Conservation (phyloP, 768 basidiomycete genomes). For the Psilocybe tampanensis region DNA sequence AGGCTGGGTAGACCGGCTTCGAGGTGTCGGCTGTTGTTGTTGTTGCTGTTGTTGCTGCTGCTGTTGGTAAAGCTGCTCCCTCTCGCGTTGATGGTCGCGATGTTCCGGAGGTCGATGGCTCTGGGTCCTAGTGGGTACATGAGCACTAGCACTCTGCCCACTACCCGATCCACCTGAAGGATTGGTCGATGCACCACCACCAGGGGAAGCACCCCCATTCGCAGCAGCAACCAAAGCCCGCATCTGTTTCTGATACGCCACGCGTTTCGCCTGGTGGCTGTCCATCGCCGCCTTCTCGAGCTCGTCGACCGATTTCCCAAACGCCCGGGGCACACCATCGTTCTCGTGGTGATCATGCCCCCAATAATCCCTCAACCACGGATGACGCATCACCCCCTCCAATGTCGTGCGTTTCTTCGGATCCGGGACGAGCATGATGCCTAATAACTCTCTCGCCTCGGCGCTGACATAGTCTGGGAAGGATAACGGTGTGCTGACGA, state of each 20-base stretch:
- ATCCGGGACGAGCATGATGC: slow-evolving; percentile 94
- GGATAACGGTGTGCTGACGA: slow-evolving; percentile 95
- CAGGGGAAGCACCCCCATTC: too few species aligned
- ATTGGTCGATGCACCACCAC: slow-evolving; percentile 46
- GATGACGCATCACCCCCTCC: slow-evolving; percentile 80
- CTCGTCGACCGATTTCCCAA: slow-evolving; percentile 27
- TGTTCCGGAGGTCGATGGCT: slow-evolving; percentile 54
- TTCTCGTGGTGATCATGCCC: slow-evolving; percentile 49
- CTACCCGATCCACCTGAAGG: slow-evolving; percentile 27
- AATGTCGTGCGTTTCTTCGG: slow-evolving; percentile 80
- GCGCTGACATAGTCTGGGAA: slow-evolving; percentile 95
- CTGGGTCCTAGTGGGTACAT: slow-evolving; percentile 45
- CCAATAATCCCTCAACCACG: slow-evolving; percentile 82
- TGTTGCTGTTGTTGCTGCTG: slow-evolving; percentile 13
- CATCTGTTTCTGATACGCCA: slow-evolving; percentile 62
- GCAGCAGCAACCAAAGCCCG: slow-evolving; percentile 34
- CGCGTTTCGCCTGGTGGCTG: slow-evolving; percentile 27
- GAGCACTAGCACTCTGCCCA: slow-evolving; percentile 30
- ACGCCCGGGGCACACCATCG: slow-evolving; percentile 24
- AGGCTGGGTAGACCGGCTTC: slow-evolving; percentile 64
- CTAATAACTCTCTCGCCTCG: slow-evolving; percentile 81
- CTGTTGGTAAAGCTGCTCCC: slow-evolving; percentile 24
- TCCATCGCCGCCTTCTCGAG: slow-evolving; percentile 27
- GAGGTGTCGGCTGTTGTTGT: slow-evolving; percentile 18
- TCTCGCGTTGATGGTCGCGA: neutral